A percentile compares a stretch with the other conserved stretches of the same genome.
Conservation (phyloP, 164 flowering plant species). For the Vitis labrusca region DNA sequence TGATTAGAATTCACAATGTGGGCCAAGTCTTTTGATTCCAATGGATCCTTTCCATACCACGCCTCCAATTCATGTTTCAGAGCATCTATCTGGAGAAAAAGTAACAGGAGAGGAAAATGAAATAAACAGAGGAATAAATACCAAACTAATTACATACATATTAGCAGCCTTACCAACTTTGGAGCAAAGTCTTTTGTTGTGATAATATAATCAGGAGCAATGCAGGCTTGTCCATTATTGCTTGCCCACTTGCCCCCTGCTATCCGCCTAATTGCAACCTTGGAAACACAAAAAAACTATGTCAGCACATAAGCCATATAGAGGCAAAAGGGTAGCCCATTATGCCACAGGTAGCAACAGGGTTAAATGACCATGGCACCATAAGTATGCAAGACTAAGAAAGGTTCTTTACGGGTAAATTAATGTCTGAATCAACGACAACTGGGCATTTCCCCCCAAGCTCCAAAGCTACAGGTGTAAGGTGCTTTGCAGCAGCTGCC, state of each 20-base stretch:
- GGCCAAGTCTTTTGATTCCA: conserved; percentile 74
- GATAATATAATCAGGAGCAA: conserved; percentile 61
- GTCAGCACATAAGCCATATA: background rate
- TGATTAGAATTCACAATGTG: conserved; percentile 75
- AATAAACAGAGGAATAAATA: background rate
- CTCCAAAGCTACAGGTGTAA: conserved; percentile 90
- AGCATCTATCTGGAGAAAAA: conserved; percentile 52
- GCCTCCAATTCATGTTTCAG: conserved; percentile 52
- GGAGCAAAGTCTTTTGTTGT: conserved; percentile 69
- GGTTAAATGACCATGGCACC: background rate
- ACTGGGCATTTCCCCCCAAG: conserved; percentile 97
- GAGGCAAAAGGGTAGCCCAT: too few relatives aligned
- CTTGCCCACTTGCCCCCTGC: conserved; percentile 68
- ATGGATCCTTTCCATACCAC: conserved; percentile 72
- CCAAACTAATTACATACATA: background rate
- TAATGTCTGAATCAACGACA: conserved; percentile 68
- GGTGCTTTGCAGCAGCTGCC: conserved; percentile 95
- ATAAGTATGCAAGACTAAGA: too few relatives aligned
- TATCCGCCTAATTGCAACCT: conserved; percentile 76
- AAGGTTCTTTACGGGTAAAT: conserved; percentile 49
- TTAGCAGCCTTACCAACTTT: conserved; percentile 50
- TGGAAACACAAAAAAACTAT: conserved; percentile 8
- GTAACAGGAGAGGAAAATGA: conserved; percentile 1
- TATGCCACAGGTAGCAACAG: too few relatives aligned
- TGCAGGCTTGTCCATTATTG: conserved; percentile 73